Percentiles rank a stretch among this genome's conserved stretches.
Evolutionary conservation across 2,329 filamentous ascomycete genomes (phyloP).

Genomic region (Aureobasidium sp.): DNA sequence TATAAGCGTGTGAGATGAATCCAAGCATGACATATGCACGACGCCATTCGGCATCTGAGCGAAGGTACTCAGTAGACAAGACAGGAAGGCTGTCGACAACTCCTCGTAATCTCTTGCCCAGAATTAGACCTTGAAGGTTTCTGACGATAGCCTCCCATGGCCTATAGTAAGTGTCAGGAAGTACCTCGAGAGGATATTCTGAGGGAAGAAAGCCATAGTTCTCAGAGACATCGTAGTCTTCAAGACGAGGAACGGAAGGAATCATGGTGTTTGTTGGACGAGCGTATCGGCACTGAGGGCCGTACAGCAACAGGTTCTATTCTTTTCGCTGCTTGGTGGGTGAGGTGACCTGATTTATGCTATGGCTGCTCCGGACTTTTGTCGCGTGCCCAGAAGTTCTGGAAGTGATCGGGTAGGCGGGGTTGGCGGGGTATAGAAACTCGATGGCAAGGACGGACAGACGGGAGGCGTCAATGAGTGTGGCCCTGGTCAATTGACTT

Average conservation of each 20-base stretch:
- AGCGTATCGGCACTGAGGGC: not conserved
- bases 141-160: conserved; percentile 84
- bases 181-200: conserved; percentile 67
- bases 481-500: not conserved
- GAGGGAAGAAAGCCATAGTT: conserved; percentile 82
- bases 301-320: not conserved
- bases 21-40: conserved; percentile 73
- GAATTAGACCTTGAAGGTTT: conserved; percentile 79
- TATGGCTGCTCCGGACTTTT: not conserved
- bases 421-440: conserved; percentile 6
- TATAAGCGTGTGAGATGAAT: conserved; percentile 77
- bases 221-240: conserved; percentile 73
- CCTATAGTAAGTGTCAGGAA: conserved; percentile 87
- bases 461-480: not conserved
- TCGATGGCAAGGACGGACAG: conserved; percentile 6
- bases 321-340: not conserved
- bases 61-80: conserved; percentile 73
- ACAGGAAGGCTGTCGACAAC: conserved; percentile 76
- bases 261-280: conserved; percentile 29
- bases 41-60: conserved; percentile 84
- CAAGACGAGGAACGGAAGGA: conserved; percentile 43
- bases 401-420: conserved; percentile 11
- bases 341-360: not conserved
- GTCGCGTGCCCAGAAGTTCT: not conserved
- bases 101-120: conserved; percentile 74